A percentile compares a stretch with the other conserved stretches of the same genome.
These are phyloP conservation scores for Mollisia scopiformis DNA, from an alignment of 2,329 filamentous ascomycete species.

Conservation along the genomic window DNA sequence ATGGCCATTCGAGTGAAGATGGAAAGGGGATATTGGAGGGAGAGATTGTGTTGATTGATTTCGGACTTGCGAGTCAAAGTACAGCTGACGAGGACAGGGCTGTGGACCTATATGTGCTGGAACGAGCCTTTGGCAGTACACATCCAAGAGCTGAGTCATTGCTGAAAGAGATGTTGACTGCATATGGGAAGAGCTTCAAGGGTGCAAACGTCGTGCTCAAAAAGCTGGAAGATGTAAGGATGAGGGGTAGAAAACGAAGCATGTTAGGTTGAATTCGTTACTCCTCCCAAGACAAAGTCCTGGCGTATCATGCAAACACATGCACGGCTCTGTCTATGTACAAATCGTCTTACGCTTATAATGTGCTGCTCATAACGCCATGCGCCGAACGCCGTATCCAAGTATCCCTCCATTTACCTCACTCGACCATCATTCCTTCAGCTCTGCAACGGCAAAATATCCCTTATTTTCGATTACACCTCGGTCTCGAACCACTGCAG, in stretches of 20 bases:
- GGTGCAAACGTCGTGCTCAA: conserved; percentile 75
- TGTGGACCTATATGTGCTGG: conserved; percentile 94
- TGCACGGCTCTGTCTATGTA: neutral
- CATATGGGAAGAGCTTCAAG: conserved; percentile 76
- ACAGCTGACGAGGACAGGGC: conserved; percentile 88
- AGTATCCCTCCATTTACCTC: neutral
- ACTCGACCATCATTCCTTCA: conserved; percentile 48
- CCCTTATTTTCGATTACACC: conserved; percentile 99
- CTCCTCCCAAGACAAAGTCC: neutral
- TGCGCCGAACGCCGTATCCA: neutral
- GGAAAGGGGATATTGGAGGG: conserved; percentile 54
- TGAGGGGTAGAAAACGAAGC: conserved; percentile 93
- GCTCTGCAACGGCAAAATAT: conserved; percentile 86
- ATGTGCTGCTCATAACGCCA: neutral
- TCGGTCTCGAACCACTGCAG: conserved; percentile 88
- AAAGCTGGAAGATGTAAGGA: conserved; percentile 86
- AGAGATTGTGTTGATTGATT: conserved; percentile 90
- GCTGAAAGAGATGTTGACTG: conserved; percentile 73
- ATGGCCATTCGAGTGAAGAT: conserved; percentile 21
- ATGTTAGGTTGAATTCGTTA: conserved; percentile 74
- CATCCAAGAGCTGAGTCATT: conserved; percentile 83
- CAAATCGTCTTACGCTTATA: neutral
- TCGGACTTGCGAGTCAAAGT: conserved; percentile 84
- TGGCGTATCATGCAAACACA: neutral
- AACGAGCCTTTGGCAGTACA: conserved; percentile 92